These are phyloP conservation scores for Aspergillaceae sp. DNA, from an alignment of 2,329 filamentous ascomycete species.

Conservation along the genomic window DNA sequence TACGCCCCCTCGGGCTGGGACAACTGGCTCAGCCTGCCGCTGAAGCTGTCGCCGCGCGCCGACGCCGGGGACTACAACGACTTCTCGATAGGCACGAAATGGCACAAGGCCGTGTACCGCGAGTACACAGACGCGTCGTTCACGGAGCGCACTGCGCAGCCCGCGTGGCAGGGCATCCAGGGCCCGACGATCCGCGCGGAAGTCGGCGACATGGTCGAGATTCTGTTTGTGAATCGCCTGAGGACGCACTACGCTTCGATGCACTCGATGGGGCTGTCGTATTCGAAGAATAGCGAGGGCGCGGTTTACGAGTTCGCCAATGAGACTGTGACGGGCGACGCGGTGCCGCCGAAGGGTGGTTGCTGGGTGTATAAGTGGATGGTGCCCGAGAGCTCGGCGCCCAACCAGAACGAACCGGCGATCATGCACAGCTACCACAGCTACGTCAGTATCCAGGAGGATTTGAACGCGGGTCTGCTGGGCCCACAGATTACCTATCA, in stretches of 20 bases:
- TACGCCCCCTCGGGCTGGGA: conserved; percentile 4
- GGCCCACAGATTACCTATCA: conserved; percentile 19
- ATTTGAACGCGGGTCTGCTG: conserved; percentile 13
- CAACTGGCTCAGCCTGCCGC: conserved; percentile 9
- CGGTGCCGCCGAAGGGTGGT: not conserved
- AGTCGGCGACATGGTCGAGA: conserved; percentile 2
- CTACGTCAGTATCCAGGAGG: conserved; percentile 16
- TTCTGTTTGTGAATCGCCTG: conserved; percentile 1
- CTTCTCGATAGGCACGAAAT: conserved; percentile 12
- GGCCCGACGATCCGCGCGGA: conserved; percentile 1
- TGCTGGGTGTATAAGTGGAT: conserved; percentile 2
- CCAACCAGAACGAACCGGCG: conserved; percentile 5
- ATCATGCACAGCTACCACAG: conserved; percentile 16
- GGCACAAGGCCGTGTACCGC: conserved; percentile 21
- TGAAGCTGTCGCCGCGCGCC: conserved; percentile 6
- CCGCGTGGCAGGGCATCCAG: conserved; percentile 13
- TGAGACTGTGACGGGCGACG: not conserved
- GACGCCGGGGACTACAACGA: conserved; percentile 1
- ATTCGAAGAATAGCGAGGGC: conserved; percentile 1
- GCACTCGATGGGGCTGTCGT: conserved; percentile 2
- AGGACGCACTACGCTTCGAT: conserved; percentile 1
- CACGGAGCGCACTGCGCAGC: conserved; percentile 12
- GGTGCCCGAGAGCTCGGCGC: conserved; percentile 4
- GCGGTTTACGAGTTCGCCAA: not conserved
- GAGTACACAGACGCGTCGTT: conserved; percentile 24